These are phyloP conservation scores for Sesbania bispinosa DNA, from an alignment of 306 rosid genomes.

Conservation along the genomic window DNA sequence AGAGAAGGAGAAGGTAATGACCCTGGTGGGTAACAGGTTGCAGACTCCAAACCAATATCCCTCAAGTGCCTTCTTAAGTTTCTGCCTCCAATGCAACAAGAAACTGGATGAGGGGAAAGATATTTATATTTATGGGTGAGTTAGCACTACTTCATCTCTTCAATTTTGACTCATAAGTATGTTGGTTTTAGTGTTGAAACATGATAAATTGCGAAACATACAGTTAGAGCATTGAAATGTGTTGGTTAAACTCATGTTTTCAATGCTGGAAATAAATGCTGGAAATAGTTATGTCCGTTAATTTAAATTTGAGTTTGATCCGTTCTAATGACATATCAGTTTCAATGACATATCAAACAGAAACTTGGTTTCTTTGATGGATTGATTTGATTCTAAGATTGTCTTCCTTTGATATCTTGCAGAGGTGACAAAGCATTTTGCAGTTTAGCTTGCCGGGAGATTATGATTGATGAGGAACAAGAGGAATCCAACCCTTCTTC, in stretches of 20 bases:
- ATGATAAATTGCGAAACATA: too few relatives aligned
- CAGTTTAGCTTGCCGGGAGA: constrained; percentile 77
- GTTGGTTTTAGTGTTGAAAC: too few relatives aligned
- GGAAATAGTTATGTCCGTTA: too few relatives aligned
- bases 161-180: background rate
- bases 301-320: too few relatives aligned
- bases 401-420: constrained; percentile 26
- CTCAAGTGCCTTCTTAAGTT: constrained; percentile 58
- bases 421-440: constrained; percentile 94
- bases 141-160: background rate
- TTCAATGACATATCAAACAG: too few relatives aligned
- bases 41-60: constrained; percentile 40
- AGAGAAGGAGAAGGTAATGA: constrained; percentile 37
- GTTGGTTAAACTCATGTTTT: too few relatives aligned
- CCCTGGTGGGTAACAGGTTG: background rate
- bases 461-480: constrained; percentile 65
- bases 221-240: too few relatives aligned
- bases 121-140: constrained; percentile 83
- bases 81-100: constrained; percentile 71
- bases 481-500: constrained; percentile 43
- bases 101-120: constrained; percentile 78
- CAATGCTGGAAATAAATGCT: too few relatives aligned
- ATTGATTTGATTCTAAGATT: background rate
- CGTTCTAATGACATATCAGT: too few relatives aligned
- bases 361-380: background rate